These are phyloP conservation scores for Cladophialophora chaetospira DNA, from an alignment of 2,329 filamentous ascomycete species.

Conservation along the genomic window DNA sequence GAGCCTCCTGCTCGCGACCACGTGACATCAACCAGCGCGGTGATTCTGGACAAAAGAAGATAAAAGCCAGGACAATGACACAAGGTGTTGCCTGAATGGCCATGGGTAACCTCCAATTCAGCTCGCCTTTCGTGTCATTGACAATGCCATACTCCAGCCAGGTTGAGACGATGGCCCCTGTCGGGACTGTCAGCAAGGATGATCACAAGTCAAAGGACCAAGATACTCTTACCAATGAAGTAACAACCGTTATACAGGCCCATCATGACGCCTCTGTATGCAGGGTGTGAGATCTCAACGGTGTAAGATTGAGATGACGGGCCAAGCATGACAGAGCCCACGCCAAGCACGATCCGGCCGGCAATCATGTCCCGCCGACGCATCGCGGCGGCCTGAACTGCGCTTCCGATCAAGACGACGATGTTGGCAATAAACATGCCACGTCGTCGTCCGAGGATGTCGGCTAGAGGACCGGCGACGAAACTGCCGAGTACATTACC, in stretches of 20 bases:
- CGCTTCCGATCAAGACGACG: not conserved
- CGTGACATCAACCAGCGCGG: not conserved
- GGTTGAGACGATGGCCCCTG: not conserved
- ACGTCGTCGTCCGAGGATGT: not conserved
- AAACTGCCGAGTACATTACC: not conserved
- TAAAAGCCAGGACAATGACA: not conserved
- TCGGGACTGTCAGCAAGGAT: not conserved
- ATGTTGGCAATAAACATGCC: conserved; percentile 1
- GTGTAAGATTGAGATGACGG: not conserved
- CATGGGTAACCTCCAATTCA: conserved; percentile 1
- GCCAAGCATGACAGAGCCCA: not conserved
- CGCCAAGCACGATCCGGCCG: not conserved
- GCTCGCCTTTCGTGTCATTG: not conserved
- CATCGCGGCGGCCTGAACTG: not conserved
- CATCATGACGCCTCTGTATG: not conserved
- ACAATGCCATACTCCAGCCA: conserved; percentile 3
- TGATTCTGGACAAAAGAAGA: not conserved
- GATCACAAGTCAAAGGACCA: not conserved
- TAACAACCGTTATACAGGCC: not conserved
- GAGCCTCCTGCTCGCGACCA: not conserved
- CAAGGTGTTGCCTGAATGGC: not conserved
- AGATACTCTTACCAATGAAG: not conserved
- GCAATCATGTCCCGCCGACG: not conserved
- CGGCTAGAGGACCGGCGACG: not conserved
- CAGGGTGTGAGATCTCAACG: not conserved